Evolutionary conservation across 805 yeast species (phyloP), one percentile per base, ranked within the genome.

Genomic region (Teunomyces lycoperdinae): DNA sequence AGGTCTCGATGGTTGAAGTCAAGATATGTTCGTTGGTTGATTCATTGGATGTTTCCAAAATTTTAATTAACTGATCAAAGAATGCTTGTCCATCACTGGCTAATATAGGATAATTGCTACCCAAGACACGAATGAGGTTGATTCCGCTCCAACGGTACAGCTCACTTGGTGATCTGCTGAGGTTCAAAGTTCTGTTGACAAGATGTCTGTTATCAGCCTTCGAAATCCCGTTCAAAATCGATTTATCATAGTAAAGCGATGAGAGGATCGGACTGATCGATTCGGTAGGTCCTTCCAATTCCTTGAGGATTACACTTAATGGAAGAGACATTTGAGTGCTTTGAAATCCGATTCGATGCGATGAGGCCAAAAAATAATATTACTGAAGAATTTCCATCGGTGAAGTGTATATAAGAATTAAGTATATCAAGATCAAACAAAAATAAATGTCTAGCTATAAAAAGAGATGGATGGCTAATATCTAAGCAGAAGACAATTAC

Each of bases 131-230:
- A 9, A 76, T 69, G 5, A 82, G 53, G 54, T 79, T 80, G 31
- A 82, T 73, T 5, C 85, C 88, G 52, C 80, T 73, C 87, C 88
- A 84, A 46, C 79, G 71, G 42, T 67, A 63, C 42, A 63, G 69
- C n/a, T 73, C 70, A 14, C 71, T 66, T 50, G 71, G 71, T 1
- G 81, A 74, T 32, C 70, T 65, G 47, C 78, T 56, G 39, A 78
- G 63, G 54, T 77, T 79, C 58, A 51, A 67, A 35, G 51, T 61
- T 36, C 77, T 56, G 9, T 79, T 67, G 30, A 77, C 71, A 27
- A 82, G 63, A 56, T 80, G 85, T 49, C 73, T 72, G 30, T 77
- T 58, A 26, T 81, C 83, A 8, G 74, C 60, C 55, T 77, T 76
- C 10, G 79, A 63, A n/a, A 79, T 75, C n/a, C 60, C 57, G 3